Conservation (phyloP, 306 rosid species). For the Begonia masoniana region DNA sequence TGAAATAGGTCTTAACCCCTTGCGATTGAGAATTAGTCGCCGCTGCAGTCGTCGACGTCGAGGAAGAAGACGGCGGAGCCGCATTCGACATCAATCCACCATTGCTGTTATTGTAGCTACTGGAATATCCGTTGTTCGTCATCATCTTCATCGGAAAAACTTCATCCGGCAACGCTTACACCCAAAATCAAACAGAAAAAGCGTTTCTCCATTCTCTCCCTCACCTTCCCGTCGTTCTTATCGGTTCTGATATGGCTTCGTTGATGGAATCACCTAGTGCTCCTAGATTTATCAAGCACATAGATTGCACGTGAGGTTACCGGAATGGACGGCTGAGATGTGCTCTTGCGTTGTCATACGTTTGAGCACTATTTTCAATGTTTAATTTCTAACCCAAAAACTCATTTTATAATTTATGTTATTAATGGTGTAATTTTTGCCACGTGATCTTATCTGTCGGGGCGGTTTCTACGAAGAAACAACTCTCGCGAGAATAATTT, state of each 20-base stretch:
- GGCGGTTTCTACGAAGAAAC: no score
- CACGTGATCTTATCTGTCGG: no score
- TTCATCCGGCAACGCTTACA: no score
- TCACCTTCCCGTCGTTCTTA: no score
- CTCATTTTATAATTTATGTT: not conserved
- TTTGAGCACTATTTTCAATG: not conserved
- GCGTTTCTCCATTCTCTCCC: no score
- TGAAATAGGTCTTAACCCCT: conserved; percentile 85
- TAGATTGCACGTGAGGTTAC: not conserved
- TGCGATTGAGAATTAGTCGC: conserved; percentile 38
- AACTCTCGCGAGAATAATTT: no score
- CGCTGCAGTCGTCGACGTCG: conserved; percentile 15
- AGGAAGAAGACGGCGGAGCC: conserved; percentile 7
- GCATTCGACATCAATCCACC: conserved; percentile 14
- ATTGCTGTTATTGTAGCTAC: conserved; percentile 41
- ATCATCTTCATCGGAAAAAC: conserved; percentile 7
- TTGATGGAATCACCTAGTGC: no score
- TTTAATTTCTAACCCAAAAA: no score
- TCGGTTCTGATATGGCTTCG: no score
- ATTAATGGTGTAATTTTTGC: no score
- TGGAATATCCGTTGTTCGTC: conserved; percentile 24
- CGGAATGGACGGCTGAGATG: conserved; percentile 11
- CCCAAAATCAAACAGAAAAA: no score
- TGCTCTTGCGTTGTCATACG: not conserved
- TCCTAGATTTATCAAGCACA: no score